phyloP scores from a whole-genome alignment of 2,329 filamentous ascomycete genomes.

The Diplodia mutila region DNA sequence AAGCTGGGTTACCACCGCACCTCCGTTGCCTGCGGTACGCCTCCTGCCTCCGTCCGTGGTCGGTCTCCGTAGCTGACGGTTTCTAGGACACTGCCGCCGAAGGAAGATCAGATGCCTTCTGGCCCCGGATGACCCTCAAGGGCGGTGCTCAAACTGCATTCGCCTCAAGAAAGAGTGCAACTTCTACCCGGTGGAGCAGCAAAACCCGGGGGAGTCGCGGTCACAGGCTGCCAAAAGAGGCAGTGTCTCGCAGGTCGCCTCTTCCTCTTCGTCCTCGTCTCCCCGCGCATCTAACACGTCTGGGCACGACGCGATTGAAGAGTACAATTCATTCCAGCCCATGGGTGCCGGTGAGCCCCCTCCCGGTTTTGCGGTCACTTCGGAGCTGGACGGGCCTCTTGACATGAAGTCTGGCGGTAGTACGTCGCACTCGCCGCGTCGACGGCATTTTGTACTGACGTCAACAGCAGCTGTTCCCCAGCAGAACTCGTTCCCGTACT shows the following conservation, averaged over 20 bases:
- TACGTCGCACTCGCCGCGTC: conserved; percentile 31
- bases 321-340: conserved; percentile 31
- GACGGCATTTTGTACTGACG: conserved; percentile 26
- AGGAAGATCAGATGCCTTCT: conserved; percentile 92
- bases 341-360: conserved; percentile 31
- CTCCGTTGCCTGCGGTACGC: conserved; percentile 93
- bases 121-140: conserved; percentile 70
- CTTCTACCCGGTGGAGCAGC: conserved; percentile 86
- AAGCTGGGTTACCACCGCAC: conserved; percentile 95
- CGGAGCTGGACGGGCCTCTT: conserved; percentile 29
- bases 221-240: conserved; percentile 51
- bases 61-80: conserved; percentile 19
- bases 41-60: not conserved
- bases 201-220: conserved; percentile 58
- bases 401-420: conserved; percentile 34
- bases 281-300: conserved; percentile 42
- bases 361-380: conserved; percentile 29
- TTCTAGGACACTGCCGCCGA: conserved; percentile 81
- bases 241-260: conserved; percentile 44
- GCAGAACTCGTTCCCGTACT: conserved; percentile 41
- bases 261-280: conserved; percentile 55
- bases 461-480: conserved; percentile 36
- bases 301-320: conserved; percentile 37
- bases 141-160: conserved; percentile 89
- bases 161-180: conserved; percentile 92